Evolutionary conservation across 2,329 filamentous ascomycete genomes (phyloP).

Genomic region (Aspergillus vadensis): DNA sequence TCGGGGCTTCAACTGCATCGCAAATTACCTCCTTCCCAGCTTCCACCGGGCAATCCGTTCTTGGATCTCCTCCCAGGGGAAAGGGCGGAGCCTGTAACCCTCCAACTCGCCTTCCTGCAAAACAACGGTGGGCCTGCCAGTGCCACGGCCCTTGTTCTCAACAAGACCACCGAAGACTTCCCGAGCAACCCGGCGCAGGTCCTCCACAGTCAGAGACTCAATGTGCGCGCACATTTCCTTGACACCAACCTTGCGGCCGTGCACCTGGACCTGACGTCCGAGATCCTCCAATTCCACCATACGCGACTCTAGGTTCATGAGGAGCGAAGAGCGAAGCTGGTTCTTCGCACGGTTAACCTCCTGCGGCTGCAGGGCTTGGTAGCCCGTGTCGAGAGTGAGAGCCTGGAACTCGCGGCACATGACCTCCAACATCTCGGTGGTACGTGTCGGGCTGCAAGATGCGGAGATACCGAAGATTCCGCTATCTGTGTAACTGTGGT

Average conservation of each 20-base stretch:
- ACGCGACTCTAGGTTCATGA: slow-evolving; percentile 96
- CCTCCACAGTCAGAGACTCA: slow-evolving; percentile 74
- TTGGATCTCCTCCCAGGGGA: slow-evolving; percentile 89
- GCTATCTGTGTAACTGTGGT: slow-evolving; percentile 94
- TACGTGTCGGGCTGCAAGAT: slow-evolving; percentile 76
- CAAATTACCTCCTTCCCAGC: slow-evolving; percentile 65
- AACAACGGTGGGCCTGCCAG: slow-evolving; percentile 89
- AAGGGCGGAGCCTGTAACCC: slow-evolving; percentile 65
- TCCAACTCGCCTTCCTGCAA: slow-evolving; percentile 84
- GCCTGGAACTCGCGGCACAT: slow-evolving; percentile 88
- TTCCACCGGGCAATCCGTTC: slow-evolving; percentile 81
- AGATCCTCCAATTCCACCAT: slow-evolving; percentile 98
- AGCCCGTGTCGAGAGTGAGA: slow-evolving; percentile 75
- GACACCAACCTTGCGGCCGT: slow-evolving; percentile 87
- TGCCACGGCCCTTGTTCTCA: slow-evolving; percentile 73
- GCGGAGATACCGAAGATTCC: slow-evolving; percentile 93
- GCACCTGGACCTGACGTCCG: slow-evolving; percentile 93
- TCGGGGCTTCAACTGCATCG: background rate
- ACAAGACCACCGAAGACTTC: slow-evolving; percentile 77
- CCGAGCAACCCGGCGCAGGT: slow-evolving; percentile 78
- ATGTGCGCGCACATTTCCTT: slow-evolving; percentile 91
- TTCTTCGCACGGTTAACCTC: slow-evolving; percentile 97
- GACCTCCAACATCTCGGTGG: slow-evolving; percentile 84
- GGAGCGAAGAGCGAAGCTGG: slow-evolving; percentile 81
- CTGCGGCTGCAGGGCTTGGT: slow-evolving; percentile 66